Conservation (phyloP, 352 stramenopile genomes). For the Pelagophyceae sp. region DNA sequence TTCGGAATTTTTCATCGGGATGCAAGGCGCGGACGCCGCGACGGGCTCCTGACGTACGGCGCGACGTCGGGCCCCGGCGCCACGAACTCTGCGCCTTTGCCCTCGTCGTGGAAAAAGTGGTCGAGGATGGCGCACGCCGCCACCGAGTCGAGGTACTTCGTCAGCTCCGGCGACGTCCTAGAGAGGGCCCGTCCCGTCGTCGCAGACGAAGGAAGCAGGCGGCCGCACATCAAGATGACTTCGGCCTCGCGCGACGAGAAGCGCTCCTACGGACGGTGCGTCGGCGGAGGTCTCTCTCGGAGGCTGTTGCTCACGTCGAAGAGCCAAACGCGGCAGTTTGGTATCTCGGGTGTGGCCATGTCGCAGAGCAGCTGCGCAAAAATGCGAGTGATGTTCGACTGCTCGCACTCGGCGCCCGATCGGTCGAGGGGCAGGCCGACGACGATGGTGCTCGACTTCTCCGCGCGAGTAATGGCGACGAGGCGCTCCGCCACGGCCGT, state of each 20-base stretch:
- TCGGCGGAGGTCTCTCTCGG: neutral
- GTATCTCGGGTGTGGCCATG: neutral
- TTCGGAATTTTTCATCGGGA: too few species aligned
- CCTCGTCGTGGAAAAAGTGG: neutral
- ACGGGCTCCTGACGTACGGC: too few species aligned
- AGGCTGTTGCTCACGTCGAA: neutral
- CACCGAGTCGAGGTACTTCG: neutral
- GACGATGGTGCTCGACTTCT: neutral
- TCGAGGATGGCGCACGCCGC: constrained; percentile 6
- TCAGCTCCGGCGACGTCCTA: neutral
- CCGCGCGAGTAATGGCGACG: neutral
- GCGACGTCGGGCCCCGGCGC: too few species aligned
- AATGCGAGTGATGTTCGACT: neutral
- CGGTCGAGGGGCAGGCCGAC: neutral
- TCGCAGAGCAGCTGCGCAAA: neutral
- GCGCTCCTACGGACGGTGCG: neutral
- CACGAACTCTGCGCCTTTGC: neutral
- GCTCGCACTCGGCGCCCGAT: neutral
- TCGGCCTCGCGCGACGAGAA: neutral
- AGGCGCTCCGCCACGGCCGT: neutral
- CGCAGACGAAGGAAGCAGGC: neutral
- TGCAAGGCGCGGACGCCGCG: too few species aligned
- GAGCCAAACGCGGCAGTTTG: neutral
- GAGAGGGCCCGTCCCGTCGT: neutral
- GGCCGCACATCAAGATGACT: neutral